phyloP scores from a whole-genome alignment of 345 rosid genomes.

The Sisymbrium altissimum region DNA sequence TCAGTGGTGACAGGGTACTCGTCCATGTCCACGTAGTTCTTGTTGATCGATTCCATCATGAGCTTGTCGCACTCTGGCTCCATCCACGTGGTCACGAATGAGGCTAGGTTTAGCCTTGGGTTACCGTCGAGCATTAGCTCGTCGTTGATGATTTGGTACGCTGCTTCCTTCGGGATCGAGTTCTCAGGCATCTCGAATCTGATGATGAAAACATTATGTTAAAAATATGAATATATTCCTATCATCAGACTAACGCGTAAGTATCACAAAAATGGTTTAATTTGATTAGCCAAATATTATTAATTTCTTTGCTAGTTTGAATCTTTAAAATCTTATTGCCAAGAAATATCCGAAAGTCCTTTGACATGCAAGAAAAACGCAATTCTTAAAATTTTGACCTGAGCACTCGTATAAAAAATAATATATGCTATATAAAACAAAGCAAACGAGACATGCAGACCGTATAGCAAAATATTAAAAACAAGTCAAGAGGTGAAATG shows the following conservation, averaged over 20 bases:
- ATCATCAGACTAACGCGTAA: not conserved
- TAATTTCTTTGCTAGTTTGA: too few relatives aligned
- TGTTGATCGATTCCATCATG: slow-evolving; percentile 59
- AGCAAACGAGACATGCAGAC: not conserved
- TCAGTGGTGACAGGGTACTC: slow-evolving; percentile 67
- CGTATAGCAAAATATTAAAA: not conserved
- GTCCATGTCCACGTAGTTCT: slow-evolving; percentile 64
- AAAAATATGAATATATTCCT: not conserved
- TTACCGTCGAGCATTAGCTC: slow-evolving; percentile 66
- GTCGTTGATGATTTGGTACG: slow-evolving; percentile 58
- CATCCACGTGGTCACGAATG: slow-evolving; percentile 70
- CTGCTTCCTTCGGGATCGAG: slow-evolving; percentile 60
- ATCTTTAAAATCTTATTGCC: too few relatives aligned
- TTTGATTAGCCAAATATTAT: too few relatives aligned
- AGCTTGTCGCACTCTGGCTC: slow-evolving; percentile 72
- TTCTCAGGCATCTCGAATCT: slow-evolving; percentile 54
- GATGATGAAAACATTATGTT: not conserved
- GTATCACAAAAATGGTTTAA: too few relatives aligned
- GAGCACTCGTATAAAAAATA: not conserved
- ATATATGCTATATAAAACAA: not conserved
- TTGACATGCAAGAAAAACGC: not conserved
- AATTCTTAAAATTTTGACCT: not conserved
- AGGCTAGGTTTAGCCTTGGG: slow-evolving; percentile 59
- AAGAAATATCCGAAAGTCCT: not conserved
- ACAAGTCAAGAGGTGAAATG: not conserved